These are phyloP conservation scores for Naegleria fowleri DNA, from an alignment of 208 protist species.

Conservation along the genomic window DNA sequence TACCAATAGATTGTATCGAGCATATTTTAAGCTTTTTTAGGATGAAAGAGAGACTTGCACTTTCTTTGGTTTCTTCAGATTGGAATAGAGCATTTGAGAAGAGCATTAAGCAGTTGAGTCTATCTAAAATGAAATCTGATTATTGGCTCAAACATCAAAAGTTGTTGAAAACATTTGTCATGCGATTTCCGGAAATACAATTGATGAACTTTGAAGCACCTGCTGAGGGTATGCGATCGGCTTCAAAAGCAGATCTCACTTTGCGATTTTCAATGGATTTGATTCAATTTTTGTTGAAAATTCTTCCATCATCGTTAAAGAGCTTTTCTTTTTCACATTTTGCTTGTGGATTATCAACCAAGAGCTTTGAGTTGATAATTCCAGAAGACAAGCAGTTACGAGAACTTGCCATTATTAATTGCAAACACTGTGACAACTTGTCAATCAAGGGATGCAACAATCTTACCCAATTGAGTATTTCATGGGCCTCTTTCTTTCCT, in stretches of 20 bases:
- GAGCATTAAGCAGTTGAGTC: not conserved
- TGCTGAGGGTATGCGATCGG: not conserved
- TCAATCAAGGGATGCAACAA: not conserved
- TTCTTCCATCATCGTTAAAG: not conserved
- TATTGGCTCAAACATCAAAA: not conserved
- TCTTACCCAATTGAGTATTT: not conserved
- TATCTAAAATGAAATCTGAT: not conserved
- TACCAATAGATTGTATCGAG: not conserved
- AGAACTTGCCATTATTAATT: not conserved
- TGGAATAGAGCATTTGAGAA: not conserved
- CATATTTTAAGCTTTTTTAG: not conserved
- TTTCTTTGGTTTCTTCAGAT: not conserved
- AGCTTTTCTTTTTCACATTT: not conserved
- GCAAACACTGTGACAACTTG: not conserved
- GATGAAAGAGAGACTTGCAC: not conserved
- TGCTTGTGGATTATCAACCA: not conserved
- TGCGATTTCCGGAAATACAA: not conserved
- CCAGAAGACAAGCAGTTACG: not conserved
- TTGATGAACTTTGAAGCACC: not conserved
- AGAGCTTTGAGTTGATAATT: not conserved
- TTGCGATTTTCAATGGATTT: not conserved
- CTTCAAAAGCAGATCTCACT: not conserved
- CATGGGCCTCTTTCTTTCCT: not conserved
- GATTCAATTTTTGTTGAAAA: not conserved
- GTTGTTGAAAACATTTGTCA: not conserved